Conservation (phyloP, 495 filamentous ascomycete species). For the Podospora appendiculata region DNA sequence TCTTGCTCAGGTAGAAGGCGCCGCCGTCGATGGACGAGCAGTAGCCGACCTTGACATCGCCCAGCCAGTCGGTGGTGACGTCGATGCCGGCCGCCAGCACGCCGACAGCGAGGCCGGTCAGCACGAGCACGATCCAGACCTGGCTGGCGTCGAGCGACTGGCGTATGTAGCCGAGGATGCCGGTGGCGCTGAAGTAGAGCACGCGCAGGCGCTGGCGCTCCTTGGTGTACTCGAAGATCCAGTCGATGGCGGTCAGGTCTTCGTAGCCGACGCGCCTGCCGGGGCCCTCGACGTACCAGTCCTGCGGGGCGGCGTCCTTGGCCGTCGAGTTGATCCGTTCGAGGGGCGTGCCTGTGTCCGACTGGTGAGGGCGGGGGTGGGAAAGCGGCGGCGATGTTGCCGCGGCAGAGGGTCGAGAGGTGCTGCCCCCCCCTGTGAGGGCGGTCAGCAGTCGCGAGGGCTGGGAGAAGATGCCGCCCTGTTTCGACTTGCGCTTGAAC, state of each 20-base stretch:
- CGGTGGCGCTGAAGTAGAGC: constrained; percentile 60
- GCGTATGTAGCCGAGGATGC: constrained; percentile 63
- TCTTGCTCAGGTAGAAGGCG: constrained; percentile 80
- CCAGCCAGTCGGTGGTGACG: constrained; percentile 89
- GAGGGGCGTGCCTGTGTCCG: background rate
- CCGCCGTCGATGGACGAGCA: constrained; percentile 74
- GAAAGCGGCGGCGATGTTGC: background rate
- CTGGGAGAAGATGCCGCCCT: constrained; percentile 30
- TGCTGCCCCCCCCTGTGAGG: constrained; percentile 36
- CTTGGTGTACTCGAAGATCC: constrained; percentile 99
- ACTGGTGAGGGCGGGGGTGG: background rate
- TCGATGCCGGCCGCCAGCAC: constrained; percentile 82
- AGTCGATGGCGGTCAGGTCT: constrained; percentile 95
- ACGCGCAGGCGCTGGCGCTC: constrained; percentile 80
- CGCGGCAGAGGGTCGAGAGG: background rate
- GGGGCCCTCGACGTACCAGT: constrained; percentile 90
- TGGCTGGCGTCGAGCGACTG: constrained; percentile 76
- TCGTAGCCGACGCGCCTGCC: constrained; percentile 91
- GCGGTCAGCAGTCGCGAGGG: constrained; percentile 48
- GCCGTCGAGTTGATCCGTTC: background rate
- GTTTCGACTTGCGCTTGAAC: constrained; percentile 80
- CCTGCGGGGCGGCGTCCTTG: constrained; percentile 61
- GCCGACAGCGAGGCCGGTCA: constrained; percentile 69
- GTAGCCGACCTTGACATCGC: constrained; percentile 87
- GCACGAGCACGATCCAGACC: constrained; percentile 81